Evolutionary conservation across 257 asterid genomes (phyloP).

Genomic region (Hygrophila difformis): DNA sequence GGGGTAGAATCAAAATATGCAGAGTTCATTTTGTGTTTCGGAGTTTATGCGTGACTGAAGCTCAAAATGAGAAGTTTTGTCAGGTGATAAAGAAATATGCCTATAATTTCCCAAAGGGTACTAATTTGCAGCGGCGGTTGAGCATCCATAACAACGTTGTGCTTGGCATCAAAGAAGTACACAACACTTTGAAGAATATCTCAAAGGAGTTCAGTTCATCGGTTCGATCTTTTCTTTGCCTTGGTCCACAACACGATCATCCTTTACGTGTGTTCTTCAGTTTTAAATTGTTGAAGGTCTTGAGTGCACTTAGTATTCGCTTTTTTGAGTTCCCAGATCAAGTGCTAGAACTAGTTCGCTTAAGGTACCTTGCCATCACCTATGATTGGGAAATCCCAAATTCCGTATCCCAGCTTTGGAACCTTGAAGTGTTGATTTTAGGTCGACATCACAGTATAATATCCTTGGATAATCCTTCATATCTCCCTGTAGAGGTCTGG

Average conservation of each 20-base stretch:
- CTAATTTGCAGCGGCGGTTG: background rate
- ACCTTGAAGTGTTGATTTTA: background rate
- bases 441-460: background rate
- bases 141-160: background rate
- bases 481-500: constrained; percentile 14
- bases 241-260: background rate
- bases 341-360: background rate
- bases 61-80: background rate
- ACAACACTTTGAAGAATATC: too few species aligned
- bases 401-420: background rate
- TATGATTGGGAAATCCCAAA: background rate
- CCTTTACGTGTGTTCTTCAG: background rate
- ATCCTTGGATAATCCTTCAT: background rate
- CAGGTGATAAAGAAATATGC: background rate
- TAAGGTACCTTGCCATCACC: background rate
- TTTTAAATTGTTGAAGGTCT: background rate
- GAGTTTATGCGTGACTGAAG: background rate
- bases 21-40: background rate
- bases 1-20: background rate
- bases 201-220: background rate
- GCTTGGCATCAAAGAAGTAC: background rate
- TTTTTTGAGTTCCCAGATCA: background rate
- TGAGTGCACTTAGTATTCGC: background rate
- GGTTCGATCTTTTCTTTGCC: background rate
- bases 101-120: background rate